Evolutionary conservation across 2,329 filamentous ascomycete species (phyloP), one percentile per base, ranked within the genome.

Genomic region (Trichoderma endophyticum): DNA sequence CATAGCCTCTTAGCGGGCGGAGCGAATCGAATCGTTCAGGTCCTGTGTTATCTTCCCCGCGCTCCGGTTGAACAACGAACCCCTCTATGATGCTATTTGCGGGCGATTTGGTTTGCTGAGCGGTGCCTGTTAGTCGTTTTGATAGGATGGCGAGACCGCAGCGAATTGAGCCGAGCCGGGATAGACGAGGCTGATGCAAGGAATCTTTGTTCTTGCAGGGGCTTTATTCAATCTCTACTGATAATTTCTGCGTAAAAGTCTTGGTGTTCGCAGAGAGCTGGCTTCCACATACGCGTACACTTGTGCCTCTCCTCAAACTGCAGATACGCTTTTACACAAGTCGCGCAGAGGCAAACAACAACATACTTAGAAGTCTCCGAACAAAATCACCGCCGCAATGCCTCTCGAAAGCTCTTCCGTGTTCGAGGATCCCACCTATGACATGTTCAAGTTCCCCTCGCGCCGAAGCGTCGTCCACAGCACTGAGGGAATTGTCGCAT

Each of bases 391-490:
- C 60, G 24, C 39, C 69, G 62, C 57, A 48, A 73, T 89, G 87
- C 83, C 86, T 43, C 83, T 85, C 70, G 79, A 84, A 2, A 85
- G 82, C 1, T 77, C 82, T 0, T 85, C 86, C 30, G 75, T 88
- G 12, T 87, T 84, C 76, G 83, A 84, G 73, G 81, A 83, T 64
- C 78, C 82, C 26, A 82, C 84, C 67, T 79, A 79, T 63, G 82
- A 84, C 71, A 90, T 93, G 77, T 83, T 86, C 73, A 87, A 88
- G 73, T 95, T 93, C 79, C 82, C 93, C 11, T 97, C 94, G 76
- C 89, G 95, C 51, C 87, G 96, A 74, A 98, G 95, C 77, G 94
- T 97, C 14, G 93, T 98, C 14, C 95, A 98, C 80, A 97, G 94
- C 80, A 95, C 93, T 6, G 92, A 95, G 78, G 95, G 94, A 60